Evolutionary conservation across 192 early-diverging fungal genomes (phyloP), one percentile per base, ranked within the genome.

Genomic region (Coemansia sp.): DNA sequence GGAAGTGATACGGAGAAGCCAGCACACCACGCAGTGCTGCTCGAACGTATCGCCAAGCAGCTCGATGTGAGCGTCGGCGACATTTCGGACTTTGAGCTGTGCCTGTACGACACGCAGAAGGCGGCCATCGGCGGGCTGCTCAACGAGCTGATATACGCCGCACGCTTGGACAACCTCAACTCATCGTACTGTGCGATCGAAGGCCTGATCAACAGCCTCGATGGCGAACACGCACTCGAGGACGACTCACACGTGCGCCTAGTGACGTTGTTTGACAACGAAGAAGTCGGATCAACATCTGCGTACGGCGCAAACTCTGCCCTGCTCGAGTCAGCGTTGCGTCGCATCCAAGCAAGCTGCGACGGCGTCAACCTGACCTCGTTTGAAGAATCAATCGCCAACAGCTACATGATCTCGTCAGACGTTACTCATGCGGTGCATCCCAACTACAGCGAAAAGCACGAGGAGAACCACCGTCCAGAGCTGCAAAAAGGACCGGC

Each of bases 21-120:
- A 10, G 64, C 75, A 17, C 97, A 99, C 74, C 94, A 97, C 66
- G 87, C 93, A 25, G 67, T 88, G 31, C 84, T 98, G 19, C 81
- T 98, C 35, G 68, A 88, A 67, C 70, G 91, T 48, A 77, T 98
- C 31, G 88, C 91, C 56, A 78, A 87, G 57, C 88, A 95, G 77
- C 77, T 97, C 64, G 55, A 43, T 41, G 48, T 77, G 23, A 47
- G 61, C 2, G 91, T 85, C 17, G 82, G 77, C 1, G 82, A 93
- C 65, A 94, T 99, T 61, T 75, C 87, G 35, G 97, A 99, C 81
- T 95, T 99, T 85, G 97, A 99, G 74, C 85, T 99, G 26, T 96
- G 94, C 74, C 84, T 99, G 43, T 99, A 91, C 68, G 97, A 99
- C 74, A 95, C 93, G 21, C 93, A 98, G 59, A 85, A 89, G 56